Evolutionary conservation across 2,329 filamentous ascomycete species (phyloP).

Genomic region (Zymoseptoria crescenta): DNA sequence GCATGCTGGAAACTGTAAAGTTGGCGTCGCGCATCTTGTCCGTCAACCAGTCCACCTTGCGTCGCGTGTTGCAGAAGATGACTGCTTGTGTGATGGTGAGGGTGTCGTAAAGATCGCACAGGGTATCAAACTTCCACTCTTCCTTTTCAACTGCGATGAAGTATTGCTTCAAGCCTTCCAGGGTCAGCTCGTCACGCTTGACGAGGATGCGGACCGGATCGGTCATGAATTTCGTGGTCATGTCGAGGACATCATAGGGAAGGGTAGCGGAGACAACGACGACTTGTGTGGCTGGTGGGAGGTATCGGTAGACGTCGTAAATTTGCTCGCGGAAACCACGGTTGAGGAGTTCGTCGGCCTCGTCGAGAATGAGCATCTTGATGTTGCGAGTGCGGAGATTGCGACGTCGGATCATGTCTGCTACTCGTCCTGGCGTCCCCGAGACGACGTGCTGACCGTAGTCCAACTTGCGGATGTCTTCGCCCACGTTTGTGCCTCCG

Average conservation of each 20-base stretch:
- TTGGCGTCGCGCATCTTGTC: constrained; percentile 99
- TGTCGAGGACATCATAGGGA: constrained; percentile 94
- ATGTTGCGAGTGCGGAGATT: constrained; percentile 66
- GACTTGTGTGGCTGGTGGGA: constrained; percentile 95
- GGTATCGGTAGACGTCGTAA: constrained; percentile 96
- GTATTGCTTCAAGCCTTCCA: constrained; percentile 97
- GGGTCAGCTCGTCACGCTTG: constrained; percentile 96
- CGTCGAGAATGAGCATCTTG: constrained; percentile 71
- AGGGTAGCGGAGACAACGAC: constrained; percentile 95
- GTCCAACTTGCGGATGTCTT: constrained; percentile 95
- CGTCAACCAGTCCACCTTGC: constrained; percentile 98
- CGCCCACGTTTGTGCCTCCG: constrained; percentile 93
- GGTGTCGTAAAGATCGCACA: constrained; percentile 97
- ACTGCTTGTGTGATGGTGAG: constrained; percentile 97
- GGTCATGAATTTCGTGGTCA: constrained; percentile 99
- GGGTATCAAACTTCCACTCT: constrained; percentile 98
- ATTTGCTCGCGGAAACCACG: constrained; percentile 97
- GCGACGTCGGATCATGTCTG: constrained; percentile 71
- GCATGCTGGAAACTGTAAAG: constrained; percentile 98
- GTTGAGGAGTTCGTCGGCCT: constrained; percentile 75
- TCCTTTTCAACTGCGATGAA: constrained; percentile 99
- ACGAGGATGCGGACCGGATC: constrained; percentile 93
- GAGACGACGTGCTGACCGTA: constrained; percentile 97
- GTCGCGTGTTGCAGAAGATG: constrained; percentile 98
- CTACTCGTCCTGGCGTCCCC: constrained; percentile 90